phyloP scores from a whole-genome alignment of 202 grass and related monocot genomes.

The Eragrostis tef region DNA sequence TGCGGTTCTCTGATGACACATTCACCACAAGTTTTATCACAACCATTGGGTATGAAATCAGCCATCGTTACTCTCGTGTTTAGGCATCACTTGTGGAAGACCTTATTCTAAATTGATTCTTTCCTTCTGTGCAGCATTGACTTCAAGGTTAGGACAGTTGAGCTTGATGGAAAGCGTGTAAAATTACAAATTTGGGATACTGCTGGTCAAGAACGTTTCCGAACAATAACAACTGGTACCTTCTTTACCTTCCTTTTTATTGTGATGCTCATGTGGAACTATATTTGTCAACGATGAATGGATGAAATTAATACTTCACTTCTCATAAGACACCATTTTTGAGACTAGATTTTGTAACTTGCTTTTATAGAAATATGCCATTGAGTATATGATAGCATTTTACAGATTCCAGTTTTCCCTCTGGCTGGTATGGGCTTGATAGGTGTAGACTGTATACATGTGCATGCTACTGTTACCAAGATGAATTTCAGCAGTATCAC shows the following conservation, averaged over 20 bases:
- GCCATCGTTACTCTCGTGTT: conserved; percentile 7
- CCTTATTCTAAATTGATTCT: conserved; percentile 30
- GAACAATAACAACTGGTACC: conserved; percentile 87
- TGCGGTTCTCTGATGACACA: conserved; percentile 82
- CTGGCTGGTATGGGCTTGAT: neutral
- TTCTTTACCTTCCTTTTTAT: neutral
- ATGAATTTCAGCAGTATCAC: conserved; percentile 11
- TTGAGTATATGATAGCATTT: neutral
- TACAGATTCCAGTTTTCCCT: neutral
- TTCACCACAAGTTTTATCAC: conserved; percentile 93
- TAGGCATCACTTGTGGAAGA: conserved; percentile 30
- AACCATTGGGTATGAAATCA: conserved; percentile 66
- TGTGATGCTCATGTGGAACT: neutral
- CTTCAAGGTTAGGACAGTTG: conserved; percentile 85
- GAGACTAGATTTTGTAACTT: neutral
- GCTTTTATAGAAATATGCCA: neutral
- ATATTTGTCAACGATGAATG: conserved; percentile 12
- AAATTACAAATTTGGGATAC: conserved; percentile 95
- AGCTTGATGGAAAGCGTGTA: conserved; percentile 87
- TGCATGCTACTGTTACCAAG: neutral
- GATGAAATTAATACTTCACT: neutral
- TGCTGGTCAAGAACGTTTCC: conserved; percentile 86
- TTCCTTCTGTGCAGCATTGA: conserved; percentile 67
- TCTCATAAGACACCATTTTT: conserved; percentile 19
- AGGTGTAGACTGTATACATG: neutral